Evolutionary conservation across 2,329 filamentous ascomycete species (phyloP).

Genomic region (Hymenoscyphus linearis): DNA sequence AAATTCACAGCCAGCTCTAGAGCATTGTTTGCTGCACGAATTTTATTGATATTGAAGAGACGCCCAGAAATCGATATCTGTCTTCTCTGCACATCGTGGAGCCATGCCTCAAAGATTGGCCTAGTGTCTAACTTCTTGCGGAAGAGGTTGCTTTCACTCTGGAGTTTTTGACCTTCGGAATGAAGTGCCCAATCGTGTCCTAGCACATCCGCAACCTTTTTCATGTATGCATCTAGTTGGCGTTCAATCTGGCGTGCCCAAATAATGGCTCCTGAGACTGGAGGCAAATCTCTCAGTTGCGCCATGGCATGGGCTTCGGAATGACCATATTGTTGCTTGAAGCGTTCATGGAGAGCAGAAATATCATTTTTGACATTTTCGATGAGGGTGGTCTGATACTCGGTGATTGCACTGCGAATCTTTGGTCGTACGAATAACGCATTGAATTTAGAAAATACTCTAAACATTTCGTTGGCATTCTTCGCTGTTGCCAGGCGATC

Average conservation of each 20-base stretch:
- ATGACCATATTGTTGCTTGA: conserved; percentile 98
- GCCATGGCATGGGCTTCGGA: conserved; percentile 98
- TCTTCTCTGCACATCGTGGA: conserved; percentile 80
- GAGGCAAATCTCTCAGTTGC: conserved; percentile 89
- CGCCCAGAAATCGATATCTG: conserved; percentile 89
- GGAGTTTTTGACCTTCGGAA: conserved; percentile 88
- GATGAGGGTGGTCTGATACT: conserved; percentile 97
- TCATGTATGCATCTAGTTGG: conserved; percentile 94
- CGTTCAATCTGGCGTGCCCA: conserved; percentile 97
- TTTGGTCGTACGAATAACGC: conserved; percentile 98
- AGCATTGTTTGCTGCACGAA: conserved; percentile 83
- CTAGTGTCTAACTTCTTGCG: conserved; percentile 92
- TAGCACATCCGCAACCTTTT: conserved; percentile 96
- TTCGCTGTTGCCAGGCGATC: conserved; percentile 93
- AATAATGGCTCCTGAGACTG: conserved; percentile 94
- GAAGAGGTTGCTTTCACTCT: conserved; percentile 87
- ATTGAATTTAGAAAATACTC: conserved; percentile 99
- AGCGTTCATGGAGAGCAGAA: conserved; percentile 84
- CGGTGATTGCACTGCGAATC: conserved; percentile 93
- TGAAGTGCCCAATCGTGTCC: conserved; percentile 93
- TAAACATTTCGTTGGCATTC: conserved; percentile 99
- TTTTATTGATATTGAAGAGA: conserved; percentile 82
- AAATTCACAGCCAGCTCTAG: conserved; percentile 93
- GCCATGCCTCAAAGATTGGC: conserved; percentile 93
- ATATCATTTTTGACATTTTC: conserved; percentile 98